Evolutionary conservation across 2,329 filamentous ascomycete genomes (phyloP).

Genomic region (Ascocoryne sarcoides): DNA sequence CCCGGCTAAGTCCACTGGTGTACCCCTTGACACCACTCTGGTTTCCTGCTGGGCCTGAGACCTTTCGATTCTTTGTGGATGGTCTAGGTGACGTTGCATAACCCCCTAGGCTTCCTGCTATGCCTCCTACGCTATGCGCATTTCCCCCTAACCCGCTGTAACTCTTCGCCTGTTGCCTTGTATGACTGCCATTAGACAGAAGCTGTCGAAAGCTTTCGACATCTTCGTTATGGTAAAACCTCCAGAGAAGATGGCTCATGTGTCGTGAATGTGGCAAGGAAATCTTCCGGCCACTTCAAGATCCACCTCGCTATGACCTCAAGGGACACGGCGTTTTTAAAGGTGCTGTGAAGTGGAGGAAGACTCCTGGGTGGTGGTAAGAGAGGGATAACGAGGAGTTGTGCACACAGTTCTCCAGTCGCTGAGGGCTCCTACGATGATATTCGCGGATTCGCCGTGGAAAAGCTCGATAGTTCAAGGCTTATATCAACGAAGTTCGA

Average conservation of each 20-base stretch:
- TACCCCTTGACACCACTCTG: slow-evolving; percentile 37
- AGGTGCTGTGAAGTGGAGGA: slow-evolving; percentile 52
- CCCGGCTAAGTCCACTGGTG: slow-evolving; percentile 36
- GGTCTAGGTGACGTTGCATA: slow-evolving; percentile 41
- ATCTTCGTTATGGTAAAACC: slow-evolving; percentile 95
- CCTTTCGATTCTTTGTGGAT: slow-evolving; percentile 42
- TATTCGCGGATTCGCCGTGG: no score
- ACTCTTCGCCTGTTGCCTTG: slow-evolving; percentile 37
- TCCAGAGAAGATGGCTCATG: slow-evolving; percentile 98
- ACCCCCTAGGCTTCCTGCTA: slow-evolving; percentile 26
- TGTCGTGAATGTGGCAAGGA: slow-evolving; percentile 37
- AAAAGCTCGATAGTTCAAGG: no score
- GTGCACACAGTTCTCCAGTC: no score
- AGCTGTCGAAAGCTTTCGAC: slow-evolving; percentile 89
- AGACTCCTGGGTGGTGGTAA: slow-evolving; percentile 26
- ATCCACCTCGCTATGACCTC: slow-evolving; percentile 83
- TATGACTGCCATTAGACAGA: slow-evolving; percentile 59
- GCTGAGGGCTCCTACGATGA: no score
- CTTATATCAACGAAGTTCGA: no score
- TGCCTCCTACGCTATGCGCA: slow-evolving; percentile 33
- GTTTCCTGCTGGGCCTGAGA: slow-evolving; percentile 40
- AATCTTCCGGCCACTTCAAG: slow-evolving; percentile 25
- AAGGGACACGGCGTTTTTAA: slow-evolving; percentile 83
- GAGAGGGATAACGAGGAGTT: no score
- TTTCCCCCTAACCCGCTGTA: slow-evolving; percentile 34